Evolutionary conservation across 257 asterid genomes (phyloP), one percentile per base, ranked within the genome.

Genomic region (Fraxinus americana): DNA sequence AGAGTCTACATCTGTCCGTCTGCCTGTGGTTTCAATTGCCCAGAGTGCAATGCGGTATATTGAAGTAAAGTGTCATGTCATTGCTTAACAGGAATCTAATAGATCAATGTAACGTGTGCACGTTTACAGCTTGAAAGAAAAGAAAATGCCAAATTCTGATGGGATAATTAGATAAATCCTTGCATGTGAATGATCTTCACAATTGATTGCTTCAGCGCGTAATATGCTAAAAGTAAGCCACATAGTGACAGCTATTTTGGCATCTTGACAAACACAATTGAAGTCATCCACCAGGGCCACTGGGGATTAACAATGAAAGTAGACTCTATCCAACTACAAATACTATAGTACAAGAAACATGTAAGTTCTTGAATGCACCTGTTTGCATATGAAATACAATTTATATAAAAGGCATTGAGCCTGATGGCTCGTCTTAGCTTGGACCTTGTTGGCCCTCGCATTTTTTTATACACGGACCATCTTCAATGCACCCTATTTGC

Each of bases 111-210:
- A 39, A 1, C 7, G 43, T 7, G 11, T 38, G 35, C 45, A 9
- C 12, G 12, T 41, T 41, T 8, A 34, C 11, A 14, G 10, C 21
- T 48, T 19, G 48, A 13, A 34, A 50, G 70, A 50, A 17, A 68
- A 50, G 29, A 80, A 80, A 57, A 75, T 21, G 69, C 72, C 77
- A 75, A 75, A 32, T 13, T 75, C 70, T 45, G 67, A 43, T 41
- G 76, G 17, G 38, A 29, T 69, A 57, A 23, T 27, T 61, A 61
- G 65, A 71, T 7, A 59, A 57, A 17, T 70, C 14, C 76, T 71
- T 78, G 39, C 85, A 73, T 68, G 77, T 77, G 79, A 77, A 69
- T 69, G 73, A 68, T 25, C 73, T 75, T 23, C 32, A 32, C 45
- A 27, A 23, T 61, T 41, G 68, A 67, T 81, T 54, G 27, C 70